Base-by-base conservation (phyloP, 495 filamentous ascomycete genomes). In the Sporormia fimetaria region DNA sequence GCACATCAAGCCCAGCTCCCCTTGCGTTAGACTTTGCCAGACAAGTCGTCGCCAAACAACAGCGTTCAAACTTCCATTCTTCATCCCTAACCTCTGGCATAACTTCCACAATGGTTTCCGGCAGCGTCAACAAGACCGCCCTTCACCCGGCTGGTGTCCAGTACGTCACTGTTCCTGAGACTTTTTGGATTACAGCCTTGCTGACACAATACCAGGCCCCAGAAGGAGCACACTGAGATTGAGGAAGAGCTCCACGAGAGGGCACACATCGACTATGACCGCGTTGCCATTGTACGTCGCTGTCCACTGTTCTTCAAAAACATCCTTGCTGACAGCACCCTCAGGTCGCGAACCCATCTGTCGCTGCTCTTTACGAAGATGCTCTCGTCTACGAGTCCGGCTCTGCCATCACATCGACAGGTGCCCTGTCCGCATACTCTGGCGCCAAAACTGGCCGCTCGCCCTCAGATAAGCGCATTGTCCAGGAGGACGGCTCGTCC, bases 241-340 rank as follows among this genome's bases (percentile, higher is more conserved):
- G 87, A 96, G 67, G 87, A 95, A 69, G 86, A 94, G 63, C 79
- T 98, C 28, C 88, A 96, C 63, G 86, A 96, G 66, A 87, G 83
- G 62, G 92, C 90, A 53, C 87, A 96, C 73, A 96, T 98, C 66
- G 90, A 98, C 76, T 98, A 96, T 61, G 83, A 95, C 66, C 81
- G 92, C 54, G 90, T 98, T 54, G 82, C 92, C 42, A 98, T 98
- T 70, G 87, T 94, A 70, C 58, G 80, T 26, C 6, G 9, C n/a
- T 12, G 32, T 33, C 3, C 45, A 18, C 41, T 21, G 35, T 28
- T 37, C 23, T 18, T 16, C 17, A 34, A 21, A 20, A 29, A 11
- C 37, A 15, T 29, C 33, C 11, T 4, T 36, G 28, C 27, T 44
- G 21, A 40, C n/a, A 26, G 23, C 26, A 24, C 46, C 42, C 51